A percentile compares a stretch with the other conserved stretches of the same genome.
Conservation (phyloP, 1,284 basidiomycete genomes). For the Irpex sp. region DNA sequence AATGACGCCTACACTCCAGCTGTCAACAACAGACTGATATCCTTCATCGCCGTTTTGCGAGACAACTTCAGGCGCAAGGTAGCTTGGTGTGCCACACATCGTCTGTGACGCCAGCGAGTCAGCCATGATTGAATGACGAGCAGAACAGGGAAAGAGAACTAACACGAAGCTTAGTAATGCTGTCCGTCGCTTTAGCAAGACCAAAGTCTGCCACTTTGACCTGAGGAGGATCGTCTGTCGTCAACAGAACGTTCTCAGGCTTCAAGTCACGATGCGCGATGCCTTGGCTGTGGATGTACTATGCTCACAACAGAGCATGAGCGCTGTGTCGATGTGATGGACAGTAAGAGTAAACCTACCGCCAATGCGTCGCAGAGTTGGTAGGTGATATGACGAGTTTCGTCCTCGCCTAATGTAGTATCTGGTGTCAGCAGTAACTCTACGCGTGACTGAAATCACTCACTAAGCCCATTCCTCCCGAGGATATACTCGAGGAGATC, state of each 20-base stretch:
- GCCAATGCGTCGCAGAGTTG: conserved; percentile 74
- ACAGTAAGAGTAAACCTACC: conserved; percentile 34
- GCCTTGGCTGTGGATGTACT: conserved; percentile 74
- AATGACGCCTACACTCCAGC: conserved; percentile 92
- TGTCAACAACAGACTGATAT: conserved; percentile 85
- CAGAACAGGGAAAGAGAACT: conserved; percentile 18
- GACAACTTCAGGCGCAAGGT: conserved; percentile 89
- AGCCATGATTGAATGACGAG: too few relatives aligned
- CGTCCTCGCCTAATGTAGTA: conserved; percentile 45
- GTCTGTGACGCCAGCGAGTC: conserved; percentile 59
- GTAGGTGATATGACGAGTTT: conserved; percentile 60
- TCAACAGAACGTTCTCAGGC: conserved; percentile 85
- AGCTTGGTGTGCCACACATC: conserved; percentile 84
- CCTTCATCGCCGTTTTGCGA: conserved; percentile 63
- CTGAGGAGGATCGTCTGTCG: conserved; percentile 55
- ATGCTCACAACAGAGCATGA: background rate
- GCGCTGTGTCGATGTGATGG: conserved; percentile 8
- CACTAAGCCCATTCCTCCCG: conserved; percentile 52
- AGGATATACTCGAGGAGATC: conserved; percentile 78
- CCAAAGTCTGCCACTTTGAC: conserved; percentile 93
- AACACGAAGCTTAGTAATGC: conserved; percentile 66
- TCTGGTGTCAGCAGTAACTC: background rate
- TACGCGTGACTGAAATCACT: conserved; percentile 25
- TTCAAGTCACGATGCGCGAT: conserved; percentile 92
- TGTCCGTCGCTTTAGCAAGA: conserved; percentile 84